Evolutionary conservation across 768 basidiomycete species (phyloP).

Genomic region (Auricularia auricula-judae): DNA sequence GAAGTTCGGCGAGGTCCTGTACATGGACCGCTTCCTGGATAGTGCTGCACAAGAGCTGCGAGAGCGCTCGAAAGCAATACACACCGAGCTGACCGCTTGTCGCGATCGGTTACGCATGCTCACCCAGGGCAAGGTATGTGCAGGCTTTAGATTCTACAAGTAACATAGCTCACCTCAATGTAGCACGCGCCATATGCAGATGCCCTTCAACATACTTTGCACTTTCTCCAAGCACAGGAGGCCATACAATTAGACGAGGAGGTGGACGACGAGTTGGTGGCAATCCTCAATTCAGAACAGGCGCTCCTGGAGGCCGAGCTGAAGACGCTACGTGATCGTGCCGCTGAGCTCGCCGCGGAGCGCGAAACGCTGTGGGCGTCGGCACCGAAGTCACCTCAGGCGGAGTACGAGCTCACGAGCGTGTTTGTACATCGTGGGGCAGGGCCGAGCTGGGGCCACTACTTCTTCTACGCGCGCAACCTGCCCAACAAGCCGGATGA

Average conservation of each 20-base stretch:
- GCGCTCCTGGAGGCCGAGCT: constrained; percentile 44
- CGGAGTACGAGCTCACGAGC: constrained; percentile 82
- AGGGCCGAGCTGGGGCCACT: constrained; percentile 82
- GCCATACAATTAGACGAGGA: constrained; percentile 29
- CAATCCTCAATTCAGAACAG: constrained; percentile 43
- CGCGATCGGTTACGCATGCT: constrained; percentile 61
- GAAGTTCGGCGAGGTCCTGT: constrained; percentile 76
- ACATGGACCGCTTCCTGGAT: constrained; percentile 87
- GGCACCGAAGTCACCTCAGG: constrained; percentile 28
- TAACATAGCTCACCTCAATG: background rate
- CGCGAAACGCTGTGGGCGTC: constrained; percentile 68
- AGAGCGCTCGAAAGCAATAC: constrained; percentile 56
- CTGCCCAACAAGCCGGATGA: constrained; percentile 68
- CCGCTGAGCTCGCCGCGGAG: constrained; percentile 47
- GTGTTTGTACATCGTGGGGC: constrained; percentile 93
- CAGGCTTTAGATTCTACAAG: background rate
- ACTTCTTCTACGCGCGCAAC: constrained; percentile 90
- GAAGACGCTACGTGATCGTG: constrained; percentile 37
- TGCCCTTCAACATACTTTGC: constrained; percentile 42
- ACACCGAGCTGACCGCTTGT: constrained; percentile 47
- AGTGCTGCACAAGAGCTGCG: constrained; percentile 62
- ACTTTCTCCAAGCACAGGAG: constrained; percentile 46
- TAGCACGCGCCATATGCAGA: constrained; percentile 53
- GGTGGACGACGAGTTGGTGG: constrained; percentile 50
- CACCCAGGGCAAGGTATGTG: constrained; percentile 55